Conservation (phyloP, 2,329 filamentous ascomycete genomes). For the Chaetomiaceae sp. region DNA sequence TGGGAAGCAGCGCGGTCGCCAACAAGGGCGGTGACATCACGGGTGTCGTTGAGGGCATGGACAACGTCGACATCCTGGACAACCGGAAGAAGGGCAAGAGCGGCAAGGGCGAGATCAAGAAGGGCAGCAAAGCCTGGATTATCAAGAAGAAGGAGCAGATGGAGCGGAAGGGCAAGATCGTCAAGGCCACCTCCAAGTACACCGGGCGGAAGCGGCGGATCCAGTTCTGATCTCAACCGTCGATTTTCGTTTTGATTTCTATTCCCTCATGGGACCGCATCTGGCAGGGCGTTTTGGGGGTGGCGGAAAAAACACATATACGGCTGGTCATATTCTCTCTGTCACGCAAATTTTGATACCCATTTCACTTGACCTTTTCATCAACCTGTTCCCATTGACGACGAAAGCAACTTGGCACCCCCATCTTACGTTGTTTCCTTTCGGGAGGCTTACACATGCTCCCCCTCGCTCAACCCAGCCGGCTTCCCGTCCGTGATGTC, state of each 20-base stretch:
- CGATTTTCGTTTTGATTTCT: constrained; percentile 2
- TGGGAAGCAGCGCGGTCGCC: constrained; percentile 57
- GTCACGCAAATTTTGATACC: constrained; percentile 23
- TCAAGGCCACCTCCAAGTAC: constrained; percentile 89
- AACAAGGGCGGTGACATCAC: constrained; percentile 74
- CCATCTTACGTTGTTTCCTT: too few species aligned
- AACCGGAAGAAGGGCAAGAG: constrained; percentile 51
- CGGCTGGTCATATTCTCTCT: not conserved
- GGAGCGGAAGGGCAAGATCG: constrained; percentile 89
- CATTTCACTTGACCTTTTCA: constrained; percentile 11
- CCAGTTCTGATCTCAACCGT: constrained; percentile 56
- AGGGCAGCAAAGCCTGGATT: constrained; percentile 83
- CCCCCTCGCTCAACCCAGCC: constrained; percentile 17
- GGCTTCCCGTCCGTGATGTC: constrained; percentile 26
- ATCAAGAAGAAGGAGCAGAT: constrained; percentile 86
- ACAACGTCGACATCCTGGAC: constrained; percentile 78
- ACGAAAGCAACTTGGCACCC: too few species aligned
- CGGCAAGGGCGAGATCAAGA: constrained; percentile 57
- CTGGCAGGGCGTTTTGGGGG: constrained; percentile 18
- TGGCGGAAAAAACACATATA: constrained; percentile 10
- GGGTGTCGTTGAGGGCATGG: constrained; percentile 82
- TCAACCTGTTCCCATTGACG: too few species aligned
- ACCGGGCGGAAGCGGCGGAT: constrained; percentile 82
- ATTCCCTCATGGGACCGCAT: constrained; percentile 11
- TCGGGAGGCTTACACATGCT: constrained; percentile 19